Evolutionary conservation across 306 rosid species (phyloP), one percentile per base, ranked within the genome.

Genomic region (Crataegus laevigata): DNA sequence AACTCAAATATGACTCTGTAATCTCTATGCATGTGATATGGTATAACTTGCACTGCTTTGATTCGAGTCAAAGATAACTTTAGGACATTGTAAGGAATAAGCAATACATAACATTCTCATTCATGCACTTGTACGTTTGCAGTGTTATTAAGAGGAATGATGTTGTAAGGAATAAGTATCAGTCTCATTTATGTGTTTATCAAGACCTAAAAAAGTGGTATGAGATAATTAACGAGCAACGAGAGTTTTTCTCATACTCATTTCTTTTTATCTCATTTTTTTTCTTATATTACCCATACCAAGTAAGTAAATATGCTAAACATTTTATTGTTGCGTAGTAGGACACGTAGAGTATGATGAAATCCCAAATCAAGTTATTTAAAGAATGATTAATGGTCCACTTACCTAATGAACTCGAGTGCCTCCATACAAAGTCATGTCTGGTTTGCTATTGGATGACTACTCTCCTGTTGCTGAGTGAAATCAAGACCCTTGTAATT

Each of bases 401-500:
- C 75, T 80, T 74, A 21, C 34, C 58, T 22, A 11, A 68, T 30
- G 17, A 25, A 25, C 66, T 22, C 22, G 38, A 55, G 73, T 72
- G 78, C 68, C 21, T 71, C 21, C 22, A 40, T 28, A 28, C 47
- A 72, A 13, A 47, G 71, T 74, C 79, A 24, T 59, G 43, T 69
- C 70, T 64, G 29, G 64, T 34, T 60, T 79, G 78, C 58, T 22
- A 79, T 82, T 76, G 87, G 83, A 32, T 70, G 66, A 69, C 40
- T 42, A 40, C 52, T 67, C 50, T 45, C 76, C 54, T 17, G 54
- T 74, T 65, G 79, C 81, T 71, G 59, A 59, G 75, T 79, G 81
- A 87, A 82, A 78, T 52, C n/a, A 86, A 83, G 82, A 75, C 88
- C 88, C 75, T 81, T 78, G 78, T 81, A 76, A 76, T 79, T 85